These are phyloP conservation scores for Barnettozyma sucrosica DNA, from an alignment of 805 yeast genomes.

Conservation along the genomic window DNA sequence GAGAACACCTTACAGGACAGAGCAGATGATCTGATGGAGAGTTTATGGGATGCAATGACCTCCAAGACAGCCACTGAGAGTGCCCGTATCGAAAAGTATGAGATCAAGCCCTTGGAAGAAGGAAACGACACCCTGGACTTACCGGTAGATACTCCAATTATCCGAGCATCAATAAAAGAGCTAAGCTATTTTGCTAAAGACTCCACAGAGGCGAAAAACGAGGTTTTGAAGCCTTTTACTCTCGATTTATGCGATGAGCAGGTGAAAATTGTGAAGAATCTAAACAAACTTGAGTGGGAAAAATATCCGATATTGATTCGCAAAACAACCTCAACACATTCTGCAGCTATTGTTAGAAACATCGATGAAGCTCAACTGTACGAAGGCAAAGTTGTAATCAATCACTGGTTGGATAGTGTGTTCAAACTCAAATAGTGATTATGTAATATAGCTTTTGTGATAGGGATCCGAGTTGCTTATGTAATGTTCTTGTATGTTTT, in stretches of 20 bases:
- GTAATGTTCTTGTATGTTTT: neutral
- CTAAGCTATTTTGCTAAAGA: conserved; percentile 25
- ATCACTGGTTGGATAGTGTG: conserved; percentile 53
- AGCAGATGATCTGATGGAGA: conserved; percentile 60
- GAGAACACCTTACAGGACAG: conserved; percentile 49
- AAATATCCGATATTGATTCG: conserved; percentile 69
- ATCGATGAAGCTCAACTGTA: conserved; percentile 44
- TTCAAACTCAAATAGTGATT: conserved; percentile 18
- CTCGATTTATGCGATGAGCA: conserved; percentile 40
- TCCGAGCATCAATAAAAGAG: conserved; percentile 25
- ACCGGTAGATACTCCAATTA: conserved; percentile 6
- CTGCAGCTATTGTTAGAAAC: conserved; percentile 73
- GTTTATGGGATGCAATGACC: conserved; percentile 54
- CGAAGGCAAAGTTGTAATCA: conserved; percentile 66
- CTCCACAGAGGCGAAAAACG: conserved; percentile 15
- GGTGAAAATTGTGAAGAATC: conserved; percentile 43
- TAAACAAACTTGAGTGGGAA: conserved; percentile 60
- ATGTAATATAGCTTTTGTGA: neutral
- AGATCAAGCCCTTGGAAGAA: conserved; percentile 9
- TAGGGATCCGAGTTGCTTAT: too few species aligned
- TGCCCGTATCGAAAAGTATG: conserved; percentile 18
- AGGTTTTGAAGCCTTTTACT: conserved; percentile 21
- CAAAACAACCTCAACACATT: conserved; percentile 64
- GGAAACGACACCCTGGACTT: conserved; percentile 13
- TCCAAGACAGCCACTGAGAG: conserved; percentile 25